Conservation (phyloP, 192 early-diverging fungal species). For the Cladochytrium replicatum region DNA sequence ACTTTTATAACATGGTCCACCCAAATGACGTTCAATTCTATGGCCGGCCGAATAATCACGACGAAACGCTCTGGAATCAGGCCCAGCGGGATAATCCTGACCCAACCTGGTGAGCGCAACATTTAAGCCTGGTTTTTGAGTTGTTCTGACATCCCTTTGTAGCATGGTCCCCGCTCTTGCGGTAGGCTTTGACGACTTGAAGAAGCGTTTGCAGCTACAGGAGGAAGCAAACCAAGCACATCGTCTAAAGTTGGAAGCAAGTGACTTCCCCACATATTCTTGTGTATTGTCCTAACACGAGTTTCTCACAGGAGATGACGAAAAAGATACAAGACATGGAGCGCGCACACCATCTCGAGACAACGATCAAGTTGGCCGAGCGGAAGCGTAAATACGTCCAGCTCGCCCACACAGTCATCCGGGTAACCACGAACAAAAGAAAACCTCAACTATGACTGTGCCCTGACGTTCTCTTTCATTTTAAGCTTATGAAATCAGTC, state of each 20-base stretch:
- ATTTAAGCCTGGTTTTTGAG: background rate
- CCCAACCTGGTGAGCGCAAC: constrained; percentile 51
- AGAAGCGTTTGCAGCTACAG: constrained; percentile 75
- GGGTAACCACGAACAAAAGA: constrained; percentile 25
- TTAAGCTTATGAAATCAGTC: constrained; percentile 75
- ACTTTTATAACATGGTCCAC: constrained; percentile 92
- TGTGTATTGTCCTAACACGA: constrained; percentile 14
- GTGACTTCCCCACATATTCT: constrained; percentile 10
- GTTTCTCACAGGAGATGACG: constrained; percentile 39
- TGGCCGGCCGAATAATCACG: constrained; percentile 57
- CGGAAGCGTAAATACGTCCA: constrained; percentile 68
- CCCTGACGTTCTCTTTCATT: background rate
- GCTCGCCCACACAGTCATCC: constrained; percentile 62
- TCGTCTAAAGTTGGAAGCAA: constrained; percentile 57
- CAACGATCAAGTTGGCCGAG: constrained; percentile 60
- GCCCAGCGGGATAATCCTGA: constrained; percentile 84
- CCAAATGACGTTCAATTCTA: constrained; percentile 75
- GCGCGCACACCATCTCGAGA: constrained; percentile 63
- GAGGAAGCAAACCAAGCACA: constrained; percentile 56
- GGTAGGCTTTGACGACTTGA: constrained; percentile 80
- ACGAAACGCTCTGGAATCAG: constrained; percentile 66
- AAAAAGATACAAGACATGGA: constrained; percentile 47
- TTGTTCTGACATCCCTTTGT: constrained; percentile 4
- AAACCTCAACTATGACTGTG: too few species aligned
- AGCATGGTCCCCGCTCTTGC: constrained; percentile 88